Evolutionary conservation across 1,139 yeast genomes (phyloP).

Genomic region (Taphrina pruni): DNA sequence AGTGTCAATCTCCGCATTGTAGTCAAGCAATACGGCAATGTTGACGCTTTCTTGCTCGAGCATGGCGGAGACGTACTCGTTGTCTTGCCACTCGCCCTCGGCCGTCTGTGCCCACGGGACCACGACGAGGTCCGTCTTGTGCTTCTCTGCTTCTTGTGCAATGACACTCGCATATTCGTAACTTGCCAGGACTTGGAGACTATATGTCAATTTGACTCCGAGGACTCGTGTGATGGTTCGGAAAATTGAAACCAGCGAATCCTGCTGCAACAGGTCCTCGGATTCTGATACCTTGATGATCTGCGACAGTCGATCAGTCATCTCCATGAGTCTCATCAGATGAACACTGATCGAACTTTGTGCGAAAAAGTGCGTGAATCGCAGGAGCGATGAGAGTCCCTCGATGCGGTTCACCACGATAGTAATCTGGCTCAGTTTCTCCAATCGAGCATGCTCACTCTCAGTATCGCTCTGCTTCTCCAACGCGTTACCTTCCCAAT

Average conservation of each 20-base stretch:
- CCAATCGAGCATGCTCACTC: not conserved
- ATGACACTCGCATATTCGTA: slow-evolving; percentile 34
- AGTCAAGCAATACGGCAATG: slow-evolving; percentile 37
- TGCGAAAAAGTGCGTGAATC: slow-evolving; percentile 41
- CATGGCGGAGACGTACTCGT: slow-evolving; percentile 24
- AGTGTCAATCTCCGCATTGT: slow-evolving; percentile 7
- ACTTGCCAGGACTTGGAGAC: slow-evolving; percentile 40
- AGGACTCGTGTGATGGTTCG: slow-evolving; percentile 37
- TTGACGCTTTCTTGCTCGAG: slow-evolving; percentile 25
- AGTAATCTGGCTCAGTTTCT: slow-evolving; percentile 17
- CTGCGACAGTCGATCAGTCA: slow-evolving; percentile 44
- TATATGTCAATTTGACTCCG: slow-evolving; percentile 38
- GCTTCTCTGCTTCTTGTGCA: slow-evolving; percentile 28
- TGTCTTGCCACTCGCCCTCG: slow-evolving; percentile 38
- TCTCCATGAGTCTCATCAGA: slow-evolving; percentile 40
- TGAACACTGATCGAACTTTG: slow-evolving; percentile 18
- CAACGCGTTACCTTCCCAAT: slow-evolving; percentile 51
- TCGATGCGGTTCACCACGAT: slow-evolving; percentile 43
- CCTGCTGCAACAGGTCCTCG: slow-evolving; percentile 38
- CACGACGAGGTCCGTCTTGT: slow-evolving; percentile 38
- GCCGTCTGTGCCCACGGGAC: slow-evolving; percentile 42
- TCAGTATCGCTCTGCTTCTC: slow-evolving; percentile 3
- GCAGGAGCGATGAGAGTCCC: slow-evolving; percentile 37
- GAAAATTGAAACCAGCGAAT: slow-evolving; percentile 42
- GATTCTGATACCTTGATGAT: slow-evolving; percentile 44